Percentiles rank a stretch among this genome's conserved stretches.
Evolutionary conservation across 495 filamentous ascomycete genomes (phyloP).

Genomic region (Friedmanniomyces simplex): DNA sequence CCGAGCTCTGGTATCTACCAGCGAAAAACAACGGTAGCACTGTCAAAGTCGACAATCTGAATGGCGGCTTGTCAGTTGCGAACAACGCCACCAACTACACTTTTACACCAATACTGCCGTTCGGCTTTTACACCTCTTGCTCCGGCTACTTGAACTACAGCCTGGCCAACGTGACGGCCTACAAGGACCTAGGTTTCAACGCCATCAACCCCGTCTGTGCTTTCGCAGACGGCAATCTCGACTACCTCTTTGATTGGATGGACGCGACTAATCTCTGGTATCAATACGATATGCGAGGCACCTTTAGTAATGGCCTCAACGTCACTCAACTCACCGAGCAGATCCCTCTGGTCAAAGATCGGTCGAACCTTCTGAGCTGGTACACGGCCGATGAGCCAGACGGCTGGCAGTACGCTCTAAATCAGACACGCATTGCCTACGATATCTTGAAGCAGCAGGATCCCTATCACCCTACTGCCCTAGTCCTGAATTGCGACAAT

Average conservation of each 20-base stretch:
- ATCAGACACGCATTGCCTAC: constrained; percentile 34
- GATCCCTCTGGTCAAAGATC: constrained; percentile 41
- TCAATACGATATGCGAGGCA: constrained; percentile 55
- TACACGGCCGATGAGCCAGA: constrained; percentile 64
- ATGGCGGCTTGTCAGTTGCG: constrained; percentile 44
- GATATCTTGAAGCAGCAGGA: constrained; percentile 46
- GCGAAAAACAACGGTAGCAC: constrained; percentile 43
- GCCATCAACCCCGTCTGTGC: constrained; percentile 43
- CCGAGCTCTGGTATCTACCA: constrained; percentile 46
- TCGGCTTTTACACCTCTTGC: constrained; percentile 54
- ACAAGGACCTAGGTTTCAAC: constrained; percentile 44
- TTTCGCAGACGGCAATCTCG: constrained; percentile 19
- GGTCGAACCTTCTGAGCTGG: constrained; percentile 49
- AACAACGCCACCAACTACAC: constrained; percentile 26
- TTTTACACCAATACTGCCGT: constrained; percentile 48
- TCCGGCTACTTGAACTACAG: constrained; percentile 41
- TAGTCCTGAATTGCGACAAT: constrained; percentile 60
- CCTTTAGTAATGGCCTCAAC: constrained; percentile 41
- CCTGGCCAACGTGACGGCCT: constrained; percentile 31
- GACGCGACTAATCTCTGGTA: constrained; percentile 48
- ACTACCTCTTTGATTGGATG: constrained; percentile 43
- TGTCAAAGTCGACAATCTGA: constrained; percentile 52
- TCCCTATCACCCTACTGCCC: constrained; percentile 57
- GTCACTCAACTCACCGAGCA: constrained; percentile 41
- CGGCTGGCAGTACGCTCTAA: constrained; percentile 50